Evolutionary conservation across 2,329 filamentous ascomycete genomes (phyloP).

Genomic region (Bipolaris gigantea): DNA sequence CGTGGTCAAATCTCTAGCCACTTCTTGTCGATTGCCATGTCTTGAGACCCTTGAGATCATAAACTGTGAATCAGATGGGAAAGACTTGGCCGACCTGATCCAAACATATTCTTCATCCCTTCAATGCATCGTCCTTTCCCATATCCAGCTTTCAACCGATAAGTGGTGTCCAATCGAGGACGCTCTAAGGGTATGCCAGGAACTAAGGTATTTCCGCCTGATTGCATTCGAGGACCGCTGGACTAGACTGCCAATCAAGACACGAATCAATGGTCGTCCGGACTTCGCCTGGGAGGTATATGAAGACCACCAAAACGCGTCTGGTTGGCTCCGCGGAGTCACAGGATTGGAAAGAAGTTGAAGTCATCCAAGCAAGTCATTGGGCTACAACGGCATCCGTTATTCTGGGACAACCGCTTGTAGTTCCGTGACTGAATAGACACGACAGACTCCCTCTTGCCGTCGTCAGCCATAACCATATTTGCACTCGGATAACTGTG

Average conservation of each 20-base stretch:
- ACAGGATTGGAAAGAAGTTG: background rate
- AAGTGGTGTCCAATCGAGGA: slow-evolving; percentile 20
- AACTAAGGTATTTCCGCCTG: slow-evolving; percentile 11
- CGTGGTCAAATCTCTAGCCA: slow-evolving; percentile 21
- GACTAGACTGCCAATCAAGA: background rate
- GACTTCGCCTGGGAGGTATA: slow-evolving; percentile 10
- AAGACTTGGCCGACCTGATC: slow-evolving; percentile 20
- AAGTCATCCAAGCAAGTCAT: background rate
- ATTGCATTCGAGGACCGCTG: slow-evolving; percentile 6
- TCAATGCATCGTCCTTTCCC: slow-evolving; percentile 13
- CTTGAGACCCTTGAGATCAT: slow-evolving; percentile 22
- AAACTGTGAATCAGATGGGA: slow-evolving; percentile 19
- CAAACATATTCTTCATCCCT: slow-evolving; percentile 20
- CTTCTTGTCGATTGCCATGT: slow-evolving; percentile 10
- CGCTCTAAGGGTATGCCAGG: slow-evolving; percentile 8
- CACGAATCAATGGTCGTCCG: background rate
- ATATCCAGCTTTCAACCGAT: slow-evolving; percentile 17
- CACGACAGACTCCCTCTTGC: background rate
- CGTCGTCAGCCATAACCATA: background rate
- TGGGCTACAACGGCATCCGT: background rate
- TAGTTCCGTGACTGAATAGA: background rate
- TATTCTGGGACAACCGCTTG: background rate
- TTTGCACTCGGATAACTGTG: background rate
- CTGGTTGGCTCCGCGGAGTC: background rate
- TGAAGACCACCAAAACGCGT: background rate